Base-by-base conservation (phyloP, 2,329 filamentous ascomycete species). In the Penicillium sp. region DNA sequence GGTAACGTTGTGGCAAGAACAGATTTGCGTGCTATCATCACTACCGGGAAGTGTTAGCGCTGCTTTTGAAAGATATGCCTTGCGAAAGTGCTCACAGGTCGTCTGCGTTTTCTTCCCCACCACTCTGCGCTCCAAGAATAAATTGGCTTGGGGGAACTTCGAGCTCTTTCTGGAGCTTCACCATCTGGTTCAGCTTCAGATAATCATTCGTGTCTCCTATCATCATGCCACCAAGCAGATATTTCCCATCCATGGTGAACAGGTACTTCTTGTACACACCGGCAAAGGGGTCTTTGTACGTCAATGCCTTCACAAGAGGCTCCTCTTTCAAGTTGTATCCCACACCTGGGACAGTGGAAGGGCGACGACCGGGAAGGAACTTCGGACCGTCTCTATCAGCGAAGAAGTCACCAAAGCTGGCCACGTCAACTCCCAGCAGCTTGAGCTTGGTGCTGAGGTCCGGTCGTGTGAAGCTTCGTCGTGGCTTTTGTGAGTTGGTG, bases 201-300 rank as follows among this genome's bases (percentile, higher is more conserved):
- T 96, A 96, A 75, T 96, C 92, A 58, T 84, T 88, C 0, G 90
- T 95, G 66, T 96, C 92, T 38, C 92, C 92, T 57, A 96, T 94
- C 90, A 96, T 96, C 90, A 96, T 96, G 4, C 92, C 92, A n/a
- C 92, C 92, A 0, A 96, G 83, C 1, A 96, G 78, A 65, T 93
- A 93, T 70, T 95, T 95, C 24, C 92, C 92, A 67, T 96, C 92
- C 67, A 87, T 78, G 0, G 92, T 95, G 67, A 96, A 96, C 10
- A 96, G 77, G 71, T 94, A 96, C 69, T 96, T 96, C 73, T 96
- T 96, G 77, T 96, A 96, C 1, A 96, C 85, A 45, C 90, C 87
- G 52, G 86, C 83, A 68, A 96, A 96, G 0, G 92, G 92, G 66
- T 96, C 92, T 58, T 88, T 91, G 76, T 96, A 96, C 0, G 88